Conservation (phyloP, 2,329 filamentous ascomycete species). For the Dactylellina haptotyla region DNA sequence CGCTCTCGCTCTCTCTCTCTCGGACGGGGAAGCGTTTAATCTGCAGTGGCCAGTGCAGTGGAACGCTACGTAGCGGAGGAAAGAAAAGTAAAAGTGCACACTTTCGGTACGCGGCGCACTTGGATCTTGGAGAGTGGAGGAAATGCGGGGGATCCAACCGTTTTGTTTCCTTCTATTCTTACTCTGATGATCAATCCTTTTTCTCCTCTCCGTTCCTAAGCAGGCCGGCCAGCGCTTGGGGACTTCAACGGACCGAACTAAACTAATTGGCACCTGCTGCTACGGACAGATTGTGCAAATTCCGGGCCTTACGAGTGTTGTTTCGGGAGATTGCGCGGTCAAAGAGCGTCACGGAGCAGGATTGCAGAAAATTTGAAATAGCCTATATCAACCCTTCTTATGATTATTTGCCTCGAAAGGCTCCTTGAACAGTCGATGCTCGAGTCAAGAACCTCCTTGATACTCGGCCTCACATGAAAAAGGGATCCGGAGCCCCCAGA, state of each 20-base stretch:
- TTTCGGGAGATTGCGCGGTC: constrained; percentile 22
- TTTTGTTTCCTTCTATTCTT: background rate
- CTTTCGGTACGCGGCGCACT: constrained; percentile 2
- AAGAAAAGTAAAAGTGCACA: constrained; percentile 17
- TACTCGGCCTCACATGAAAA: constrained; percentile 41
- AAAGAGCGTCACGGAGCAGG: background rate
- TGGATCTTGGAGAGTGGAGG: background rate
- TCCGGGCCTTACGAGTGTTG: background rate
- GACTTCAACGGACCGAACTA: constrained; percentile 7
- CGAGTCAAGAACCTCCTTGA: constrained; percentile 8
- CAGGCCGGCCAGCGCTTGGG: no score
- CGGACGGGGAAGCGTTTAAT: background rate
- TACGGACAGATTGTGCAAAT: background rate
- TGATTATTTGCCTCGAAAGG: constrained; percentile 5
- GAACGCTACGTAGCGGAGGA: constrained; percentile 1
- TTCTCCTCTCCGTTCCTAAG: background rate
- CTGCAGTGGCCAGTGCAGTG: background rate
- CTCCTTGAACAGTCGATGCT: no score
- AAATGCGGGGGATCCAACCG: constrained; percentile 39
- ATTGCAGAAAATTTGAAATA: constrained; percentile 7
- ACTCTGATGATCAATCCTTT: no score
- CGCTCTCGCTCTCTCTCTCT: no score
- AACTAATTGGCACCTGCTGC: background rate
- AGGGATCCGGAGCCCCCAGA: background rate
- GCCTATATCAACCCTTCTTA: constrained; percentile 24